Evolutionary conservation across 345 rosid species (phyloP).

Genomic region (Arabidopsis arenosa): DNA sequence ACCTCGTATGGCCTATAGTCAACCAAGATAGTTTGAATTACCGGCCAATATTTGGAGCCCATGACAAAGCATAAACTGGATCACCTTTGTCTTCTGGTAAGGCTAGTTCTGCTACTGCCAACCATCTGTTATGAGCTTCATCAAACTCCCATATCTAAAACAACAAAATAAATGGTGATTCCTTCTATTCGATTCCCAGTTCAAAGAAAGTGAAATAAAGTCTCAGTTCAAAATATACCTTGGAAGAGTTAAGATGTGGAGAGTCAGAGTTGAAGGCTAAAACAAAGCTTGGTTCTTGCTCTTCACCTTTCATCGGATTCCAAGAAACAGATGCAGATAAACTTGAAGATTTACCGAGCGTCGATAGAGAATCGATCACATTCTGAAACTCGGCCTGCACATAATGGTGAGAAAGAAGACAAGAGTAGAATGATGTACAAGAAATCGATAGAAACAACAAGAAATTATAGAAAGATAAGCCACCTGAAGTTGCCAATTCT

Average conservation of each 20-base stretch:
- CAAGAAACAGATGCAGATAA: constrained; percentile 83
- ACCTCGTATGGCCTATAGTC: too few species aligned
- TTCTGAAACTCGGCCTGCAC: constrained; percentile 90
- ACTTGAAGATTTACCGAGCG: constrained; percentile 63
- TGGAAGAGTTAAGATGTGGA: constrained; percentile 74
- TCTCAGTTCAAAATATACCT: constrained; percentile 49
- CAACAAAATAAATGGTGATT: background rate
- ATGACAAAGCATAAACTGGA: constrained; percentile 76
- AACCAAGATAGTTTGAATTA: constrained; percentile 29
- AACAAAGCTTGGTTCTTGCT: constrained; percentile 83
- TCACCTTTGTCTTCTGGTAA: constrained; percentile 72
- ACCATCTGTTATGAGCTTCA: constrained; percentile 88
- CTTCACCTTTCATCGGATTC: constrained; percentile 70
- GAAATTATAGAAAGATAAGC: background rate
- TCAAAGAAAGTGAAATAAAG: background rate
- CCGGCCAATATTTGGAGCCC: constrained; percentile 97
- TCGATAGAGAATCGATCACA: constrained; percentile 73
- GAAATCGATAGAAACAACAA: constrained; percentile 8
- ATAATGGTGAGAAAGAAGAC: background rate
- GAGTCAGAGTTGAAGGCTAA: constrained; percentile 78
- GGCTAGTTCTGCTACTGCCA: constrained; percentile 93
- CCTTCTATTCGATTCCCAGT: background rate
- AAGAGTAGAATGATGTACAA: background rate
- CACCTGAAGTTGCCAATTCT: constrained; percentile 97
- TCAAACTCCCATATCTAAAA: constrained; percentile 96